Conservation (phyloP, 2,329 filamentous ascomycete genomes). For the Cytospora leucostoma region DNA sequence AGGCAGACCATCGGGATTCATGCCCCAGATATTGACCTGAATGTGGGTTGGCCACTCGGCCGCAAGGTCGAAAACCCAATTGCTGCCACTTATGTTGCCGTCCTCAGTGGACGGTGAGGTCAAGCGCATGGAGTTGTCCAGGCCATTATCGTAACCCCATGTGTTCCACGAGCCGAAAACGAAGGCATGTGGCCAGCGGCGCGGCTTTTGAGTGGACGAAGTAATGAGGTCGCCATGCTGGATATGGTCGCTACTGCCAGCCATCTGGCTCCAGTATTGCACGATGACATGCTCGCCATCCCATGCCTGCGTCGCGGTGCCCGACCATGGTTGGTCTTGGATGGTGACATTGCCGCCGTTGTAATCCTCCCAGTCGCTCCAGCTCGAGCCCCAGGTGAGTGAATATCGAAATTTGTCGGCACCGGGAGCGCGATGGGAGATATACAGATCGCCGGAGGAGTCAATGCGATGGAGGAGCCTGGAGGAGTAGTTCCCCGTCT, state of each 20-base stretch:
- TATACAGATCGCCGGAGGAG: constrained; percentile 40
- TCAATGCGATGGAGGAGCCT: constrained; percentile 47
- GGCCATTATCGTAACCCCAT: constrained; percentile 63
- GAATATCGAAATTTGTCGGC: constrained; percentile 65
- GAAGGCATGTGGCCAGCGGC: constrained; percentile 63
- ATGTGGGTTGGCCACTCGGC: constrained; percentile 63
- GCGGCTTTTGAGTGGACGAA: constrained; percentile 34
- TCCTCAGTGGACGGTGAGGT: constrained; percentile 21
- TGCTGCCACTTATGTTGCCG: constrained; percentile 41
- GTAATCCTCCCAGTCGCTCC: constrained; percentile 61
- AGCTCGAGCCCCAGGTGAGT: constrained; percentile 60
- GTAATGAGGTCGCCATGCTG: constrained; percentile 56
- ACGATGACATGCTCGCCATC: constrained; percentile 47
- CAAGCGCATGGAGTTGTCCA: constrained; percentile 54
- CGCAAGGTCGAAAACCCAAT: constrained; percentile 63
- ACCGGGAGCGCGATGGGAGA: constrained; percentile 62
- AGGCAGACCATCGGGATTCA: constrained; percentile 62
- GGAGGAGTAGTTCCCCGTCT: constrained; percentile 58
- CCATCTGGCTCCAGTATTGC: constrained; percentile 62
- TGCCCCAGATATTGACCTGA: constrained; percentile 68
- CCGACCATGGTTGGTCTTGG: constrained; percentile 57
- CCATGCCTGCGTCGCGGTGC: constrained; percentile 32
- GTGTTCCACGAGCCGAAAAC: constrained; percentile 64
- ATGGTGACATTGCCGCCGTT: constrained; percentile 47
- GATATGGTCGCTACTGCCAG: constrained; percentile 60